Conservation (phyloP, 2,329 filamentous ascomycete species). For the Akanthomyces muscarius region DNA sequence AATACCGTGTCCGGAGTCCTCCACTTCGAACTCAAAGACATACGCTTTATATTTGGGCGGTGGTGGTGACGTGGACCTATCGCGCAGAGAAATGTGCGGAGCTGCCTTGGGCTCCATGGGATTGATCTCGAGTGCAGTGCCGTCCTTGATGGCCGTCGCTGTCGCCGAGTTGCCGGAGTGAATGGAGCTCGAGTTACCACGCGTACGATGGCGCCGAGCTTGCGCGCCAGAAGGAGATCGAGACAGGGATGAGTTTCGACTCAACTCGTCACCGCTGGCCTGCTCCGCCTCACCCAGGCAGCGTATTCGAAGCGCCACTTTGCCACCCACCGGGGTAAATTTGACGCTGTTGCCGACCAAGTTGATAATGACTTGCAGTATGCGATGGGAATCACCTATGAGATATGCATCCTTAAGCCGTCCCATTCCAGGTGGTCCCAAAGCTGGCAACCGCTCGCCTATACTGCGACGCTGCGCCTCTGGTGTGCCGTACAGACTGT, state of each 20-base stretch:
- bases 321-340: constrained; percentile 76
- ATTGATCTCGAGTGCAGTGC: constrained; percentile 15
- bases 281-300: constrained; percentile 58
- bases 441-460: background rate
- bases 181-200: constrained; percentile 10
- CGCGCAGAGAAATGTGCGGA: background rate
- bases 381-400: constrained; percentile 86
- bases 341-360: constrained; percentile 89
- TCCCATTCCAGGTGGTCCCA: constrained; percentile 40
- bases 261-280: background rate
- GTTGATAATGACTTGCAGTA: constrained; percentile 88
- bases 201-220: background rate
- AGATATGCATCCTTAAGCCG: constrained; percentile 79
- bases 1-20: constrained; percentile 85
- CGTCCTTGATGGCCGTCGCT: constrained; percentile 2
- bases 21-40: constrained; percentile 81
- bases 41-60: constrained; percentile 52
- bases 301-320: constrained; percentile 70
- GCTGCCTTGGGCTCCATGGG: constrained; percentile 13
- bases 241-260: constrained; percentile 9
- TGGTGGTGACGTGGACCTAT: constrained; percentile 10
- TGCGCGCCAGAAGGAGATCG: background rate
- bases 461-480: constrained; percentile 3
- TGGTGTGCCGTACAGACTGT: background rate
- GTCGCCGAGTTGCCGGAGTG: constrained; percentile 4